Evolutionary conservation across 2,329 filamentous ascomycete genomes (phyloP), one percentile per base, ranked within the genome.

Genomic region (Dactylellina haptotyla): DNA sequence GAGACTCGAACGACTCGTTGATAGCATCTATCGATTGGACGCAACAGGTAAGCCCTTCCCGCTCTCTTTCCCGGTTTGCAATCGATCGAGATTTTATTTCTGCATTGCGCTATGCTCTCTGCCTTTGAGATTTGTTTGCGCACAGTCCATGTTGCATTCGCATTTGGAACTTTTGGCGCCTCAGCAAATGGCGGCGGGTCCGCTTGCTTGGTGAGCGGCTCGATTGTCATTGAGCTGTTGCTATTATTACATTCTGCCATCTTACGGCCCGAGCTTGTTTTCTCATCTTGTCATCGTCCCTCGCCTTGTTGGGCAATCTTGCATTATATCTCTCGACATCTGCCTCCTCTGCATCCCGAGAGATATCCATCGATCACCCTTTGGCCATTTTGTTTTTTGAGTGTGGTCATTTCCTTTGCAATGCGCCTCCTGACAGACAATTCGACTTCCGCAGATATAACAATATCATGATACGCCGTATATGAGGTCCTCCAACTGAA

Each of bases 201-300:
- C 12, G 30, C 50, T 50, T n/a, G 30, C 43, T 20, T 41, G 8
- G n/a, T 32, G 30, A 53, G 48, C 48, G 48, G 48, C 48, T 53
- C 48, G 9, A 20, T 53, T 16, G n/a, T n/a, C n/a, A n/a, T n/a
- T n/a, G n/a, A n/a, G n/a, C 48, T 53, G 48, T 53, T 53, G 5
- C 48, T 53, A 53, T 53, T 53, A 53, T 34, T 53, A 53, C 28
- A 18, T 34, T 10, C 6, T 34, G 32, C 25, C 4, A 4, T 53
- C 28, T 53, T 14, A 34, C 28, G 48, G 26, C 28, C 26, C 48
- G 16, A 53, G 28, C 26, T 34, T 37, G 25, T 50, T 18, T 48
- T 10, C 3, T 23, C 4, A 20, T 9, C 25, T 3, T 18, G 14
- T 25, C 16, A 23, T 46, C 39, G 4, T 9, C n/a, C 39, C 16